These are phyloP conservation scores for Prunus armeniaca DNA, from an alignment of 306 rosid species.

Conservation along the genomic window DNA sequence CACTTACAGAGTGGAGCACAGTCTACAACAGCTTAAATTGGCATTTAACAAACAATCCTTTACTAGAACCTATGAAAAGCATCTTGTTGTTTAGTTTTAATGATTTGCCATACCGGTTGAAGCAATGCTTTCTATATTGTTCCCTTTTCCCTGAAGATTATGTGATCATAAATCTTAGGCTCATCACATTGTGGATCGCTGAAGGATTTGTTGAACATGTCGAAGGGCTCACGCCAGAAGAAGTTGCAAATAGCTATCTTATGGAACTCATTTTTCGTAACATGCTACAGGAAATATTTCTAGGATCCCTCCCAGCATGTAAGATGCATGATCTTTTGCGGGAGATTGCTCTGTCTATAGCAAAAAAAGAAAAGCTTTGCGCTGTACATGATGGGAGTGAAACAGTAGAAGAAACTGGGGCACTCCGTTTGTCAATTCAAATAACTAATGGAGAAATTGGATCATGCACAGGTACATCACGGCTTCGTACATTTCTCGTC, in stretches of 20 bases:
- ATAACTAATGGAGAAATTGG: neutral
- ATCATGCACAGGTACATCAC: neutral
- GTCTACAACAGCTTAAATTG: conserved; percentile 11
- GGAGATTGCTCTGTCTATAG: neutral
- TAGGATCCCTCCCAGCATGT: neutral
- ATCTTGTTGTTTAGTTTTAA: conserved; percentile 24
- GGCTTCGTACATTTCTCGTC: conserved; percentile 7
- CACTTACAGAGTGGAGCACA: conserved; percentile 10
- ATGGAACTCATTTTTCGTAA: conserved; percentile 16
- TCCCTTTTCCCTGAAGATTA: too few relatives aligned
- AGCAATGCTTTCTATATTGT: conserved; percentile 10
- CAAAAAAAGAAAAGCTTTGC: conserved; percentile 3
- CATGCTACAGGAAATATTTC: conserved; percentile 6
- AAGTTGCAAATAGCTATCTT: conserved; percentile 8
- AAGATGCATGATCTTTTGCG: conserved; percentile 28
- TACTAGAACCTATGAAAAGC: conserved; percentile 3
- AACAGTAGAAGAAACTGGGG: neutral
- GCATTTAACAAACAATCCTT: conserved; percentile 11
- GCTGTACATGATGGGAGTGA: neutral
- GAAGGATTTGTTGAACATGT: conserved; percentile 14
- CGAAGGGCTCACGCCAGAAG: neutral
- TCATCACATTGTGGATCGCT: conserved; percentile 15
- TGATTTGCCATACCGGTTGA: conserved; percentile 21
- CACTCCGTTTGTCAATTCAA: conserved; percentile 9
- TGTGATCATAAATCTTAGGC: neutral